phyloP scores from a whole-genome alignment of 371 early-diverging fungal species.

The Apophysomyces elegans region DNA sequence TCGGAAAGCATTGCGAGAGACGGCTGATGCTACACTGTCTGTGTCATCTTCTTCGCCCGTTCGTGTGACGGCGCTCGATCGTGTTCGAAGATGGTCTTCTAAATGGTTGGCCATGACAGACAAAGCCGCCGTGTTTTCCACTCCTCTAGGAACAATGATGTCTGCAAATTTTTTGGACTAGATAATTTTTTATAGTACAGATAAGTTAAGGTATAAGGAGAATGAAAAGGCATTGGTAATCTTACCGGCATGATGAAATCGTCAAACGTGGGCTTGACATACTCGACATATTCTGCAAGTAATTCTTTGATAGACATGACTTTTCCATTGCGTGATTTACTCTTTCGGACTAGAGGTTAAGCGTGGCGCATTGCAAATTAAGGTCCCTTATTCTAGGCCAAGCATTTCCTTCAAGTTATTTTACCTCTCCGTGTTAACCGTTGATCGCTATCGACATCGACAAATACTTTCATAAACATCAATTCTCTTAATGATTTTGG shows the following conservation, averaged over 20 bases:
- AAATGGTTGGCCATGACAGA: conserved; percentile 71
- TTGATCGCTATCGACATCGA: conserved; percentile 73
- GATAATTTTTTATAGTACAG: too few relatives aligned
- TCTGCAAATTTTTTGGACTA: conserved; percentile 86
- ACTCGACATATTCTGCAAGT: conserved; percentile 71
- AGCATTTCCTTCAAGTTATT: not conserved
- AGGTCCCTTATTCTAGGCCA: not conserved
- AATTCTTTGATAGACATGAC: conserved; percentile 54
- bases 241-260: conserved; percentile 79
- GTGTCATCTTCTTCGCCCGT: conserved; percentile 2
- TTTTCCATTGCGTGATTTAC: conserved; percentile 33
- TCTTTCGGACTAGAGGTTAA: conserved; percentile 25
- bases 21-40: conserved; percentile 4
- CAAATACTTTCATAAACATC: conserved; percentile 65
- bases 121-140: conserved; percentile 75
- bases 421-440: conserved; percentile 57
- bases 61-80: conserved; percentile 1
- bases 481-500: conserved; percentile 53
- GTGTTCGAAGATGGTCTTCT: conserved; percentile 52
- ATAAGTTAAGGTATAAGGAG: too few relatives aligned
- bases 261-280: conserved; percentile 86
- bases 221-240: too few relatives aligned
- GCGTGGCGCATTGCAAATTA: too few relatives aligned
- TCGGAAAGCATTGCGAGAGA: conserved; percentile 19
- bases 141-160: conserved; percentile 86